Evolutionary conservation across 148 eudicot species (phyloP).

Genomic region (Rhododendron vialii): DNA sequence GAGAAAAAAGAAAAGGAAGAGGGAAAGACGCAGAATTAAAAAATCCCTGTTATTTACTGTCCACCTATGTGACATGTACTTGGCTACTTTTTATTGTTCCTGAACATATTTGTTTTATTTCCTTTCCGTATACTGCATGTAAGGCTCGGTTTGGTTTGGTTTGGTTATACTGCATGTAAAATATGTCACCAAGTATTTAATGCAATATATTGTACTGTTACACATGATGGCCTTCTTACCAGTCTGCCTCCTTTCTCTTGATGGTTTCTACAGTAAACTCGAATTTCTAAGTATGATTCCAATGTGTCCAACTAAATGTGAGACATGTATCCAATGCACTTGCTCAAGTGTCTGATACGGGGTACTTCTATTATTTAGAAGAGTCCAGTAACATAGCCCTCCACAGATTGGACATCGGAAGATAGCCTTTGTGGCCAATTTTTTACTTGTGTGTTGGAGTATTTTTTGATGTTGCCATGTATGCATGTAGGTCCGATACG

Average conservation of each 20-base stretch:
- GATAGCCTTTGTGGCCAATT: neutral
- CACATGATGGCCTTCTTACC: neutral
- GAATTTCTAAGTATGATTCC: neutral
- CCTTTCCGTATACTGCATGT: neutral
- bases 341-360: neutral
- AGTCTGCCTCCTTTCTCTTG: no score
- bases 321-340: neutral
- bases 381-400: neutral
- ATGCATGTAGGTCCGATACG: constrained; percentile 45
- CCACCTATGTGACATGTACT: neutral
- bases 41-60: neutral
- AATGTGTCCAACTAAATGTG: neutral
- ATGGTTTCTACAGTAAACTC: neutral
- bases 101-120: neutral
- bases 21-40: neutral
- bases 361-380: neutral
- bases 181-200: neutral
- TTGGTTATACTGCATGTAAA: no score
- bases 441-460: neutral
- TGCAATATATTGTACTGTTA: neutral
- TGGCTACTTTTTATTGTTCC: neutral
- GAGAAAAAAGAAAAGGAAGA: neutral
- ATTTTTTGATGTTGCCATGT: neutral
- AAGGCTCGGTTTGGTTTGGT: no score
- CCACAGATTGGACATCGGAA: neutral